phyloP scores from a whole-genome alignment of 139 green algal genomes.

The Astrephomene gubernaculifera region DNA sequence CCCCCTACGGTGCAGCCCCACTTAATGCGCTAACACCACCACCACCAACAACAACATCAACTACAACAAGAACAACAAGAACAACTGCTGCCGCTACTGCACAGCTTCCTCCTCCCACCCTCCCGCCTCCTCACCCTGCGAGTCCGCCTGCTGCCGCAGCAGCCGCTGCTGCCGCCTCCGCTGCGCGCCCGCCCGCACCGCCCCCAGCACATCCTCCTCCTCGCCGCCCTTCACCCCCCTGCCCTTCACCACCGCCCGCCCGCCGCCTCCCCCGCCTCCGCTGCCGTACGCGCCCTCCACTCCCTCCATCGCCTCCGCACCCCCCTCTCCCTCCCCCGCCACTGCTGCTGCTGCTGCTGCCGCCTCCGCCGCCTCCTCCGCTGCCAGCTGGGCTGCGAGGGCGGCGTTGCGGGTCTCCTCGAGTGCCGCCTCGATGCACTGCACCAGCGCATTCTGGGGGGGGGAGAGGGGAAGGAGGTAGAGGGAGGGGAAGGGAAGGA shows the following conservation, averaged over 20 bases:
- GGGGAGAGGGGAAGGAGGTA: no score
- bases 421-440: conserved; percentile 31
- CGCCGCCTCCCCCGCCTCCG: neutral
- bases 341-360: neutral
- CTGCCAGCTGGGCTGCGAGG: neutral
- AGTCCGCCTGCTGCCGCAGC: neutral
- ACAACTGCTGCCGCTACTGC: no score
- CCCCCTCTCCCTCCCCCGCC: neutral
- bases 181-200: conserved; percentile 19
- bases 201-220: conserved; percentile 12
- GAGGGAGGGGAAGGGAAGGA: no score
- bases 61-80: no score
- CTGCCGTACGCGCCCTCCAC: neutral
- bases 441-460: conserved; percentile 20
- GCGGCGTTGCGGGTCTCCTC: conserved; percentile 33
- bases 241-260: no score
- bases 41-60: no score
- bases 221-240: neutral
- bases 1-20: no score
- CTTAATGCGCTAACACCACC: no score
- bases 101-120: neutral
- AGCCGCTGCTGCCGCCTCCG: conserved; percentile 3
- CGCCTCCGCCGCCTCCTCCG: neutral
- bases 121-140: neutral
- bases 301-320: no score